A percentile compares a stretch with the other conserved stretches of the same genome.
Evolutionary conservation across 257 asterid species (phyloP).

Genomic region (Solanum chilense): DNA sequence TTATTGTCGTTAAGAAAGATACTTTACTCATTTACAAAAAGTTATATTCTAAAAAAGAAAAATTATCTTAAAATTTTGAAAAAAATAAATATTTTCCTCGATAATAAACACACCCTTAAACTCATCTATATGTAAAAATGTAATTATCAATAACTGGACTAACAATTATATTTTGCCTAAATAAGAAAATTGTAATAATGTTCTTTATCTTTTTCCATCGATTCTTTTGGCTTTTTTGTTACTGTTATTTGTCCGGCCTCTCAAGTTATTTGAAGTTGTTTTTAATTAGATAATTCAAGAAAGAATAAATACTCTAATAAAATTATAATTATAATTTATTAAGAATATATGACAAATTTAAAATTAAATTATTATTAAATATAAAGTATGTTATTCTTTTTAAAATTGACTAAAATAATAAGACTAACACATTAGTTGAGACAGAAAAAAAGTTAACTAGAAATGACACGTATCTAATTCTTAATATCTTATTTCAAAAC

Average conservation of each 20-base stretch:
- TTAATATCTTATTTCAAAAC: neutral
- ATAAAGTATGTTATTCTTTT: neutral
- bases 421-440: neutral
- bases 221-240: neutral
- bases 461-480: neutral
- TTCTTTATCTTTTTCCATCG: neutral
- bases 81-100: too few species aligned
- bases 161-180: neutral
- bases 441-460: neutral
- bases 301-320: too few species aligned
- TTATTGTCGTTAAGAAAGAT: too few species aligned
- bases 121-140: neutral
- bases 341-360: neutral
- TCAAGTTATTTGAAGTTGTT: neutral
- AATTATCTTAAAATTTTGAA: too few species aligned
- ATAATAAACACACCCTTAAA: neutral
- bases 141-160: neutral
- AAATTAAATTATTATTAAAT: neutral
- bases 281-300: neutral
- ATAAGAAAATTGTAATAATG: too few species aligned
- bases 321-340: neutral
- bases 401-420: neutral
- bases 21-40: too few species aligned
- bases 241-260: neutral
- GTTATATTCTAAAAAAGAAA: too few species aligned